A percentile compares a stretch with the other conserved stretches of the same genome.
Conservation (phyloP, 805 yeast species). For the Naumovozyma dairenensis region DNA sequence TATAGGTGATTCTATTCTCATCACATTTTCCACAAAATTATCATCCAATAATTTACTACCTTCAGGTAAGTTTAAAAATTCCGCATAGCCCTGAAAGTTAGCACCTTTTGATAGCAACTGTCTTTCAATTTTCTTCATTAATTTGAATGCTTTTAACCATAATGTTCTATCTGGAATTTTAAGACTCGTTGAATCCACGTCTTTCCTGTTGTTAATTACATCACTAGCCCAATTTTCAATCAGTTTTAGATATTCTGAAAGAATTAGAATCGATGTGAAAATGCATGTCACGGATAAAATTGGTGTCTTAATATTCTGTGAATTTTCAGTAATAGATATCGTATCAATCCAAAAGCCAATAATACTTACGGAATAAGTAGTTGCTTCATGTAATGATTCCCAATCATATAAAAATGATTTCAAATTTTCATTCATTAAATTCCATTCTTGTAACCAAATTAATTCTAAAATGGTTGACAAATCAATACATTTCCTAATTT, state of each 20-base stretch:
- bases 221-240: slow-evolving; percentile 35
- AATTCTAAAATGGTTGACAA: slow-evolving; percentile 49
- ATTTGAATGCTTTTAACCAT: slow-evolving; percentile 55
- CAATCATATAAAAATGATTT: slow-evolving; percentile 39
- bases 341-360: slow-evolving; percentile 64
- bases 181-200: slow-evolving; percentile 16
- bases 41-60: slow-evolving; percentile 30
- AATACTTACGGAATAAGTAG: slow-evolving; percentile 47
- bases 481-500: slow-evolving; percentile 52
- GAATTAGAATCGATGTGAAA: slow-evolving; percentile 43
- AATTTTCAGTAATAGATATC: slow-evolving; percentile 52
- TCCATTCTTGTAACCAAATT: slow-evolving; percentile 61
- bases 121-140: slow-evolving; percentile 51
- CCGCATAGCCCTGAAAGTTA: slow-evolving; percentile 45
- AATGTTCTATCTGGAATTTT: slow-evolving; percentile 46
- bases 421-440: slow-evolving; percentile 47
- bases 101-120: slow-evolving; percentile 44
- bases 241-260: slow-evolving; percentile 51
- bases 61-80: slow-evolving; percentile 30
- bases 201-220: slow-evolving; percentile 12
- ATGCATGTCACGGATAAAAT: slow-evolving; percentile 65
- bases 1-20: slow-evolving; percentile 35
- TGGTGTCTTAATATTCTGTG: slow-evolving; percentile 54
- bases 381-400: slow-evolving; percentile 56
- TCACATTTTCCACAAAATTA: slow-evolving; percentile 38